These are phyloP conservation scores for Neurospora sp. DNA, from an alignment of 495 filamentous ascomycete genomes.

Conservation along the genomic window DNA sequence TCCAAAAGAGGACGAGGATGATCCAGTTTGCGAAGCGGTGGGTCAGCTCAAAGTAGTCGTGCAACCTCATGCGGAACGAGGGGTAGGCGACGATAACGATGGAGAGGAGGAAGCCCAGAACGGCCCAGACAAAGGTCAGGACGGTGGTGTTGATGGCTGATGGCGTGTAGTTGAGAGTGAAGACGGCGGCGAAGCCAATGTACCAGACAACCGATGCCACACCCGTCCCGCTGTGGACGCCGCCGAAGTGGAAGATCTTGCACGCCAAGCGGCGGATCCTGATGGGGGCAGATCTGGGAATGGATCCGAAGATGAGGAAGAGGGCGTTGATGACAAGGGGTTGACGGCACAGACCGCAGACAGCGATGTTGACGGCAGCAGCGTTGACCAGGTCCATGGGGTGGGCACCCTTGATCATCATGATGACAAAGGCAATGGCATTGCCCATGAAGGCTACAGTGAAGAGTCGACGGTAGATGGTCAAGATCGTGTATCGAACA, in stretches of 20 bases:
- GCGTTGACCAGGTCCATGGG: conserved; percentile 25
- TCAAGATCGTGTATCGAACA: conserved; percentile 20
- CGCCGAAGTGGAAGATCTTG: conserved; percentile 69
- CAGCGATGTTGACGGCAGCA: conserved; percentile 35
- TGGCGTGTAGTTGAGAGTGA: conserved; percentile 35
- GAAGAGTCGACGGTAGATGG: conserved; percentile 25
- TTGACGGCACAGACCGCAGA: conserved; percentile 52
- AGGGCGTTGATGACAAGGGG: conserved; percentile 65
- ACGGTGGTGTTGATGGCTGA: conserved; percentile 11
- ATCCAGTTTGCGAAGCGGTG: conserved; percentile 60
- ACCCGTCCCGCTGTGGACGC: conserved; percentile 63
- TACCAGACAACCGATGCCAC: conserved; percentile 63
- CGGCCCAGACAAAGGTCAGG: conserved; percentile 25
- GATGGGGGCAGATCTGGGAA: conserved; percentile 53
- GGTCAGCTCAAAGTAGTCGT: conserved; percentile 54
- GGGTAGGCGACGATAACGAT: conserved; percentile 42
- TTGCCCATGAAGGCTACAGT: conserved; percentile 22
- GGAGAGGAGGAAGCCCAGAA: conserved; percentile 29
- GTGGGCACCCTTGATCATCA: conserved; percentile 13
- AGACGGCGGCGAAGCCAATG: conserved; percentile 33
- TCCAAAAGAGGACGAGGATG: conserved; percentile 51
- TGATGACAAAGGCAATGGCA: conserved; percentile 19
- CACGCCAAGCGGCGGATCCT: conserved; percentile 52
- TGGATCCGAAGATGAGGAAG: conserved; percentile 45
- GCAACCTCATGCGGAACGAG: conserved; percentile 37